Evolutionary conservation across 176 grass and related monocot species (phyloP).

Genomic region (Lolium rigidum): DNA sequence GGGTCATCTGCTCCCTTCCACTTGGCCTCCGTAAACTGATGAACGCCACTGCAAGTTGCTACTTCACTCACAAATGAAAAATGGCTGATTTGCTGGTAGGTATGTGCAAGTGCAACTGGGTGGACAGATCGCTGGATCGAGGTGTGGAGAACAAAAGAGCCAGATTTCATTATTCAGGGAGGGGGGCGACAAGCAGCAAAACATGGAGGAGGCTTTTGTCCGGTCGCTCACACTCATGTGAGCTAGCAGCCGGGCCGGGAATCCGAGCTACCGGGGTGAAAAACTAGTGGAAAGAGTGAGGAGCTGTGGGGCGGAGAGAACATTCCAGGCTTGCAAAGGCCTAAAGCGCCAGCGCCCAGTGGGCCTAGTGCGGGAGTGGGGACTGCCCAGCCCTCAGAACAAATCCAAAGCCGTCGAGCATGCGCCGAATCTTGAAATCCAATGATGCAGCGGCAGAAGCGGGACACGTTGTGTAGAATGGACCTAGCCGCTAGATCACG

Average conservation of each 20-base stretch:
- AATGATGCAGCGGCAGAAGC: not conserved
- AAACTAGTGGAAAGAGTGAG: fast-evolving
- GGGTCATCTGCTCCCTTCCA: too few species aligned
- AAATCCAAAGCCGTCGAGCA: not conserved
- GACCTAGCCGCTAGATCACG: not conserved
- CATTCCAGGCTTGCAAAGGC: constrained; percentile 40
- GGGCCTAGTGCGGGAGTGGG: not conserved
- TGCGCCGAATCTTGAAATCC: not conserved
- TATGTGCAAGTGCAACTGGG: not conserved
- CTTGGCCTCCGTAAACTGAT: too few species aligned
- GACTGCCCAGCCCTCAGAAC: too few species aligned
- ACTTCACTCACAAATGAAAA: too few species aligned
- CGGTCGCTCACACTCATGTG: too few species aligned
- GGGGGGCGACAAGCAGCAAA: too few species aligned
- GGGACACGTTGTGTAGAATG: not conserved
- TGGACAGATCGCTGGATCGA: not conserved
- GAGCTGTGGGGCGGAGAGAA: too few species aligned
- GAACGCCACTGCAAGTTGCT: too few species aligned
- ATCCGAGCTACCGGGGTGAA: too few species aligned
- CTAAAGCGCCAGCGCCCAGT: not conserved
- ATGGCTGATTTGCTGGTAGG: not conserved
- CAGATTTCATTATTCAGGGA: fast-evolving
- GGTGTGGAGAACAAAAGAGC: not conserved
- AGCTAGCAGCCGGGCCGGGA: too few species aligned
- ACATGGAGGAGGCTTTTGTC: too few species aligned